Percentiles rank a stretch among this genome's conserved stretches.
phyloP scores from a whole-genome alignment of 805 yeast genomes.

The Torulaspora indica region DNA sequence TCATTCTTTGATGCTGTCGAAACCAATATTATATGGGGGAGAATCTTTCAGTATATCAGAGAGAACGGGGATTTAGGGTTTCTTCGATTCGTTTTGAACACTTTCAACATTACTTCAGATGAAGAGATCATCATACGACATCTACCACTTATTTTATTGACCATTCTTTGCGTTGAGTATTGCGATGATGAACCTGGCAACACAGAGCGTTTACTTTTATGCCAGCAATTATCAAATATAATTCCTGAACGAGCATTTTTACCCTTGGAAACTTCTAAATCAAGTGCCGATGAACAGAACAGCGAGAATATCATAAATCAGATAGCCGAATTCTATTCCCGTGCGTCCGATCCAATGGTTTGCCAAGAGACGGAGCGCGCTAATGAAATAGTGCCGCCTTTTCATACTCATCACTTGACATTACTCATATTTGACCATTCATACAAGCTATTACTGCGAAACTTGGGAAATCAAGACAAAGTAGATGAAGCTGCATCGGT shows the following conservation, averaged over 20 bases:
- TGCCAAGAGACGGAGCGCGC: slow-evolving; percentile 11
- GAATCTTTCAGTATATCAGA: slow-evolving; percentile 39
- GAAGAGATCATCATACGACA: slow-evolving; percentile 81
- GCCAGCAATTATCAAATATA: slow-evolving; percentile 43
- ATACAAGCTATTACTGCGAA: slow-evolving; percentile 26
- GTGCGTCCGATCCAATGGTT: slow-evolving; percentile 18
- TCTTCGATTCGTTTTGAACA: slow-evolving; percentile 53
- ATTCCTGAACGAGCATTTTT: slow-evolving; percentile 62
- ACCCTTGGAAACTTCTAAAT: slow-evolving; percentile 45
- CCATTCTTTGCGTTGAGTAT: slow-evolving; percentile 36
- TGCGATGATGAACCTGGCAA: slow-evolving; percentile 3
- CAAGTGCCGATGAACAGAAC: slow-evolving; percentile 10
- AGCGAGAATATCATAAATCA: slow-evolving; percentile 24
- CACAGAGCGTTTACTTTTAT: slow-evolving; percentile 39
- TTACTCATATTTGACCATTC: slow-evolving; percentile 37
- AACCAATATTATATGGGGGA: slow-evolving; percentile 70
- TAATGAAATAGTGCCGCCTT: slow-evolving; percentile 37
- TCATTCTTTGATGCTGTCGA: slow-evolving; percentile 85
- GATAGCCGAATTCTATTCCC: slow-evolving; percentile 37
- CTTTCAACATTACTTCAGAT: slow-evolving; percentile 66
- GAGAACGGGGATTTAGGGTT: slow-evolving; percentile 42
- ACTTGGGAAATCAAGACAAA: slow-evolving; percentile 19
- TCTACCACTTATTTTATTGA: slow-evolving; percentile 63
- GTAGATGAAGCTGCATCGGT: slow-evolving; percentile 37
- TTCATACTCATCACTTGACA: slow-evolving; percentile 42